A percentile compares a stretch with the other conserved stretches of the same genome.
Evolutionary conservation across 371 early-diverging fungal genomes (phyloP).

Genomic region (Apophysomyces elegans): DNA sequence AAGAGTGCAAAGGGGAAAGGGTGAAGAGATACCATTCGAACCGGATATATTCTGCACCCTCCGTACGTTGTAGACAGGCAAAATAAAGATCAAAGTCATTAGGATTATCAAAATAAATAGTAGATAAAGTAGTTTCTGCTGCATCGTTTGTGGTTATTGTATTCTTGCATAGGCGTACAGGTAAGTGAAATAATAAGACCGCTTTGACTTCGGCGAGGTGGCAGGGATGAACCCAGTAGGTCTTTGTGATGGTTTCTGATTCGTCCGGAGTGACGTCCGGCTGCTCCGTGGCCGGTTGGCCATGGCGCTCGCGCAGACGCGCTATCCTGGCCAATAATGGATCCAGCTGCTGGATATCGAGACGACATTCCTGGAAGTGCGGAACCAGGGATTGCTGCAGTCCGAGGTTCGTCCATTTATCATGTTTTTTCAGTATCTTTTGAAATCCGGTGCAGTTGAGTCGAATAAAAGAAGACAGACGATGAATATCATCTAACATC

Average conservation of each 20-base stretch:
- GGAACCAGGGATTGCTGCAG: conserved; percentile 83
- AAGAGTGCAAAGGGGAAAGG: too few species aligned
- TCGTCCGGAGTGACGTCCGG: conserved; percentile 63
- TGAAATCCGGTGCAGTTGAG: conserved; percentile 89
- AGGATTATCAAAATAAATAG: conserved; percentile 95
- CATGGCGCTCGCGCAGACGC: not conserved
- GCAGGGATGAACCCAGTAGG: conserved; percentile 99
- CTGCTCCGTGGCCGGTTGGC: too few species aligned
- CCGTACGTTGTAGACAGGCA: conserved; percentile 87
- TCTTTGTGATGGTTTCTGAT: conserved; percentile 72
- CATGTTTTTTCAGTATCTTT: conserved; percentile 90
- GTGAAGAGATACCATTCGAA: conserved; percentile 72
- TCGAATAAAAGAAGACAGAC: conserved; percentile 83
- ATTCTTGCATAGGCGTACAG: conserved; percentile 70
- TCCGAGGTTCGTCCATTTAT: conserved; percentile 65
- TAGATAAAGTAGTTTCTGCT: conserved; percentile 68
- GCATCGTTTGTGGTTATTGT: not conserved
- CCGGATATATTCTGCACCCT: conserved; percentile 91
- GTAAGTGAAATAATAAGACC: conserved; percentile 87
- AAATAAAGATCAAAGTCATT: conserved; percentile 88
- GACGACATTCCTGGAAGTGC: conserved; percentile 64
- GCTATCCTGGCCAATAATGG: not conserved
- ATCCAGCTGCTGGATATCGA: conserved; percentile 30
- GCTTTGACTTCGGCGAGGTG: conserved; percentile 95
- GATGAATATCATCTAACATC: conserved; percentile 67